A percentile compares a stretch with the other conserved stretches of the same genome.
Conservation (phyloP, 2,329 filamentous ascomycete species). For the Thielaviopsis ethacetica region DNA sequence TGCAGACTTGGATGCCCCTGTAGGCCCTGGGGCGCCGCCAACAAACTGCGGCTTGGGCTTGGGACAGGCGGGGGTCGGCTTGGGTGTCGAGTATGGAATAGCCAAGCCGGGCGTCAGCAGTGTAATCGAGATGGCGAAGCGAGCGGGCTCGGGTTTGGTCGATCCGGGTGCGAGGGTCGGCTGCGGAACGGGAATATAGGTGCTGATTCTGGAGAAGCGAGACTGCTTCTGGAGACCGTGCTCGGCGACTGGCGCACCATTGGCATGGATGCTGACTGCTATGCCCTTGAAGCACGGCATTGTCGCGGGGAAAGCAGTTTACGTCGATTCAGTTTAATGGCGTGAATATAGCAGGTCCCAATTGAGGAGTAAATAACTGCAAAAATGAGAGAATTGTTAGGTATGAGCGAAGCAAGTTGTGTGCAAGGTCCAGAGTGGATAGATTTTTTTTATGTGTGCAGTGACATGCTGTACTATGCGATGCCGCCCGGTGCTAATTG, state of each 20-base stretch:
- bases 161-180: conserved; percentile 48
- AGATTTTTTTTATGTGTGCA: not conserved
- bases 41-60: conserved; percentile 71
- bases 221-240: conserved; percentile 91
- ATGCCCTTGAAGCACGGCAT: conserved; percentile 99
- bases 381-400: not conserved
- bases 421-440: not conserved
- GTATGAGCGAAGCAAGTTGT: not conserved
- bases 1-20: conserved; percentile 29
- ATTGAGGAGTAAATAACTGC: not conserved
- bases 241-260: conserved; percentile 68
- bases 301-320: conserved; percentile 18
- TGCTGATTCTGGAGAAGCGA: conserved; percentile 79
- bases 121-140: conserved; percentile 96
- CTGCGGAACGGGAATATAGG: conserved; percentile 90
- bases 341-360: not conserved
- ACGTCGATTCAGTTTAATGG: not conserved
- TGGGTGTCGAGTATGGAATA: conserved; percentile 85
- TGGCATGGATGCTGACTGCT: conserved; percentile 87
- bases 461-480: not conserved
- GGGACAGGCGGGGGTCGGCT: conserved; percentile 58
- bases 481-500: not conserved
- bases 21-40: conserved; percentile 46
- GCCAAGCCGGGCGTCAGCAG: conserved; percentile 75
- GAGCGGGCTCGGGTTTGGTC: conserved; percentile 76